Evolutionary conservation across 1,284 basidiomycete species (phyloP).

Genomic region (Ganoderma leucocontextum): DNA sequence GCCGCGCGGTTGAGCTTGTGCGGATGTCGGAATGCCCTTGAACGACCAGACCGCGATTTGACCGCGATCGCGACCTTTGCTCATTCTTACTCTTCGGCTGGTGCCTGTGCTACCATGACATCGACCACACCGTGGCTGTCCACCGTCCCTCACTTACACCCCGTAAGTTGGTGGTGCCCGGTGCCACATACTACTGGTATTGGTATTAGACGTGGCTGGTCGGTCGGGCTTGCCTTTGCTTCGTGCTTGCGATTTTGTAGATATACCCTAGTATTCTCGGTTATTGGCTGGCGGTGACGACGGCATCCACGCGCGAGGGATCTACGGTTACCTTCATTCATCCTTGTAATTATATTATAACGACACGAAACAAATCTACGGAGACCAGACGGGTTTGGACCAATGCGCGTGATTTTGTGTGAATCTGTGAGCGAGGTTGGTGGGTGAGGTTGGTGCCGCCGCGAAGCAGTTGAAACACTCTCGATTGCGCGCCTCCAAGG

Average conservation of each 20-base stretch:
- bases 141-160: neutral
- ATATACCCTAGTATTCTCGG: conserved; percentile 32
- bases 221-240: neutral
- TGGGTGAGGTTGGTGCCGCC: too few species aligned
- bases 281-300: conserved; percentile 19
- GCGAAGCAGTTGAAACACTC: neutral
- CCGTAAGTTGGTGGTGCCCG: neutral
- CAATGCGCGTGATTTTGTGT: neutral
- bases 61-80: conserved; percentile 1
- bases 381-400: neutral
- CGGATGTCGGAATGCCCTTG: conserved; percentile 46
- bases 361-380: neutral
- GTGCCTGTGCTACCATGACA: neutral
- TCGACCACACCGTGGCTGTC: neutral
- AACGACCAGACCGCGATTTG: conserved; percentile 5
- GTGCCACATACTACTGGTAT: conserved; percentile 5
- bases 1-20: conserved; percentile 83
- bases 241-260: conserved; percentile 24
- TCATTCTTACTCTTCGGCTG: neutral
- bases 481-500: neutral
- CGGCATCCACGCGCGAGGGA: conserved; percentile 1
- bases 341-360: conserved; percentile 16
- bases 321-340: neutral
- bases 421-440: too few species aligned
- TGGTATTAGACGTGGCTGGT: conserved; percentile 5